Evolutionary conservation across 495 filamentous ascomycete genomes (phyloP).

Genomic region (Aspergillus saccharolyticus): DNA sequence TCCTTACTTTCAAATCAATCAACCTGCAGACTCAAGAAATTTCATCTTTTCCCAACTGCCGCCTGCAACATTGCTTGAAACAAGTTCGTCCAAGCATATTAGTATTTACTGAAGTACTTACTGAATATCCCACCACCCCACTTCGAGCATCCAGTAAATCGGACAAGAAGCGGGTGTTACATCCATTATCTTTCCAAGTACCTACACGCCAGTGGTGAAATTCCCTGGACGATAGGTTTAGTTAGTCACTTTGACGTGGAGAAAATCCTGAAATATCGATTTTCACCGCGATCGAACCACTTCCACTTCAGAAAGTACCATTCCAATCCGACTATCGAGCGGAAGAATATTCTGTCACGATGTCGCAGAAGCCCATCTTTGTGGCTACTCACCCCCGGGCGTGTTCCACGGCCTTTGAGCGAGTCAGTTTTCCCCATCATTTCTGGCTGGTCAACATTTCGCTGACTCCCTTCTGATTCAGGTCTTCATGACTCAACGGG

Average conservation of each 20-base stretch:
- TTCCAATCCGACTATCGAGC: not conserved
- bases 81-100: not conserved
- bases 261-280: conserved; percentile 3
- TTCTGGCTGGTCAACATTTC: not conserved
- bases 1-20: not conserved
- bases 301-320: not conserved
- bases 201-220: conserved; percentile 16
- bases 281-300: not conserved
- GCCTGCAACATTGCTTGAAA: not conserved
- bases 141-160: not conserved
- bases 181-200: not conserved
- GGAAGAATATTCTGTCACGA: conserved; percentile 27
- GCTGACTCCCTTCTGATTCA: conserved; percentile 24
- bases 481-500: conserved; percentile 92
- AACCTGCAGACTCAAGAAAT: not conserved
- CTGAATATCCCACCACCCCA: too few relatives aligned
- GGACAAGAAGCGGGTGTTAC: not conserved
- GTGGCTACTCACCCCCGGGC: conserved; percentile 89
- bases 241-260: not conserved
- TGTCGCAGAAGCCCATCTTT: conserved; percentile 81
- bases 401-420: conserved; percentile 93
- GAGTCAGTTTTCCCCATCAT: conserved; percentile 46
- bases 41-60: not conserved
- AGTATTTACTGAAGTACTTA: too few relatives aligned
- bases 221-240: conserved; percentile 20